phyloP scores from a whole-genome alignment of 805 yeast species.

The Saccharomyces cerevisiae region DNA sequence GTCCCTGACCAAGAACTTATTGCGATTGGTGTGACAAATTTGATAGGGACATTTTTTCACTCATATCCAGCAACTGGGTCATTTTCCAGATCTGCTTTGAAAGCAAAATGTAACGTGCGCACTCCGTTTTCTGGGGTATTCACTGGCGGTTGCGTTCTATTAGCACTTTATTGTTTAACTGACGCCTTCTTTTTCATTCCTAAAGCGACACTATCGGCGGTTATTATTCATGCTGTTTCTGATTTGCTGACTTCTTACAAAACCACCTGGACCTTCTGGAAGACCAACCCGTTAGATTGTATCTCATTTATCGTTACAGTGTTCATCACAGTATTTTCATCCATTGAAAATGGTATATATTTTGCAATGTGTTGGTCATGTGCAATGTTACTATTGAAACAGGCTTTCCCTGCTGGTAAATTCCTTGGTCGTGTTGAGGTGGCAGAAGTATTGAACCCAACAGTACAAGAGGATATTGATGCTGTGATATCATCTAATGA shows the following conservation, averaged over 20 bases:
- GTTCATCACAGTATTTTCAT: slow-evolving; percentile 62
- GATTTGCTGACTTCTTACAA: slow-evolving; percentile 69
- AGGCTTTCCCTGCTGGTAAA: slow-evolving; percentile 73
- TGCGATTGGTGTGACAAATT: slow-evolving; percentile 87
- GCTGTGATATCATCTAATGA: neutral
- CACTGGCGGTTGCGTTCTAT: slow-evolving; percentile 80
- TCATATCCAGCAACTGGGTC: slow-evolving; percentile 97
- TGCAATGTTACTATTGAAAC: slow-evolving; percentile 62
- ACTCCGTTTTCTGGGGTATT: slow-evolving; percentile 89
- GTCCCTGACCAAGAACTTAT: slow-evolving; percentile 89
- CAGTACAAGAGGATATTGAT: slow-evolving; percentile 25
- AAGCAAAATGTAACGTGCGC: slow-evolving; percentile 90
- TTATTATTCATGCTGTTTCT: slow-evolving; percentile 88
- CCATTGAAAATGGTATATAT: slow-evolving; percentile 84
- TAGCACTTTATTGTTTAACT: slow-evolving; percentile 80
- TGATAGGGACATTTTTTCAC: slow-evolving; percentile 83
- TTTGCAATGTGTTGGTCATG: slow-evolving; percentile 81
- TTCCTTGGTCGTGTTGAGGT: slow-evolving; percentile 74
- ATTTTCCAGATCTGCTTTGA: slow-evolving; percentile 87
- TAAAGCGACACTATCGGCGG: slow-evolving; percentile 76
- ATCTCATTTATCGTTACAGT: slow-evolving; percentile 67
- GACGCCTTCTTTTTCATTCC: slow-evolving; percentile 83
- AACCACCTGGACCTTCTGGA: slow-evolving; percentile 63
- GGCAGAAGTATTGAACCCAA: slow-evolving; percentile 60
- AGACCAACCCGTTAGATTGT: slow-evolving; percentile 63